Evolutionary conservation across 495 filamentous ascomycete species (phyloP).

Genomic region (Annulohypoxylon nitens): DNA sequence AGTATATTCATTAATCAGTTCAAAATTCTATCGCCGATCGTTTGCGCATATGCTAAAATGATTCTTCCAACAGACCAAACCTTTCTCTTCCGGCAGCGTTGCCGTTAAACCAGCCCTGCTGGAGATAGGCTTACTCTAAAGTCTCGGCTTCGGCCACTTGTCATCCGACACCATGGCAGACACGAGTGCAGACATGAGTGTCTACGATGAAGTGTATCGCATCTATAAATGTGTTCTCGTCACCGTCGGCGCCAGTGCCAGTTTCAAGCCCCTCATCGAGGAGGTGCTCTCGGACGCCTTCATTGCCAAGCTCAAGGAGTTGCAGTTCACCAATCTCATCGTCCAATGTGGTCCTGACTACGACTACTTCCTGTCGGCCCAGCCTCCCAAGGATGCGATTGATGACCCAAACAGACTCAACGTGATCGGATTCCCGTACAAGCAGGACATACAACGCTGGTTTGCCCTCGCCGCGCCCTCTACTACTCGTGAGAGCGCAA

Average conservation of each 20-base stretch:
- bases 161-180: not conserved
- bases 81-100: not conserved
- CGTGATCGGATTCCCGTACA: constrained; percentile 43
- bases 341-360: constrained; percentile 80
- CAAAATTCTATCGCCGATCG: too few species aligned
- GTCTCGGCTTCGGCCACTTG: not conserved
- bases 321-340: constrained; percentile 73
- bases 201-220: not conserved
- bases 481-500: not conserved
- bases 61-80: not conserved
- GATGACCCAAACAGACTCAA: constrained; percentile 15
- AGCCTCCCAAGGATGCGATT: constrained; percentile 18
- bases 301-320: constrained; percentile 64
- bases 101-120: not conserved
- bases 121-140: not conserved
- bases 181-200: not conserved
- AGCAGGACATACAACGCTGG: constrained; percentile 12
- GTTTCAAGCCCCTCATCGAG: constrained; percentile 77
- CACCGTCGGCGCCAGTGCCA: constrained; percentile 91
- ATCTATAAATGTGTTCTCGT: constrained; percentile 66
- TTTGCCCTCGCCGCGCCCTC: constrained; percentile 17
- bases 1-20: not conserved
- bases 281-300: constrained; percentile 74
- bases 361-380: constrained; percentile 44
- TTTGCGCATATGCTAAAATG: not conserved